Evolutionary conservation across 139 green algal genomes (phyloP).

Genomic region (Coelastrella sp.): DNA sequence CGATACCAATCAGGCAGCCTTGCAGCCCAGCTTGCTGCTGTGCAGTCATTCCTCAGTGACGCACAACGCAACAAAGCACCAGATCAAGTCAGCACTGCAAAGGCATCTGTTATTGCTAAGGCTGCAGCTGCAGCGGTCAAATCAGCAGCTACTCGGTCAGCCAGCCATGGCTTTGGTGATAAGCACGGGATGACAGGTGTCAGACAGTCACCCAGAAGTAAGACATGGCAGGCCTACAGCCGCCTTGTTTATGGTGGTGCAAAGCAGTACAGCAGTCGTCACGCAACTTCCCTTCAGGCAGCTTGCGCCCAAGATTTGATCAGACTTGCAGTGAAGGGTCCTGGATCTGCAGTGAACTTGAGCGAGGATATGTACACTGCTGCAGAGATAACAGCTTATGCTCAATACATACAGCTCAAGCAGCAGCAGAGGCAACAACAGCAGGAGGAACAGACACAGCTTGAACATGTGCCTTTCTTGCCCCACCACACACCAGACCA

Average conservation of each 20-base stretch:
- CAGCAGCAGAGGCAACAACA: background rate
- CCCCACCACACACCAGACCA: background rate
- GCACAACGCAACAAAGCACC: background rate
- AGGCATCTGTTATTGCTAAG: background rate
- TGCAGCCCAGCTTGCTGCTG: background rate
- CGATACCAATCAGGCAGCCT: background rate
- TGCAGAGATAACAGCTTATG: background rate
- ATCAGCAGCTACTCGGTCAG: background rate
- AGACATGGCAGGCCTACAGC: background rate
- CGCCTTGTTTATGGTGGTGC: background rate
- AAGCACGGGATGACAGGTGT: conserved; percentile 1
- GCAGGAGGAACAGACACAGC: too few relatives aligned
- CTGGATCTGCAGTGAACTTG: conserved; percentile 4
- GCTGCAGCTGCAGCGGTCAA: background rate
- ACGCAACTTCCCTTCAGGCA: background rate
- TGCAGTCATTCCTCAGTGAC: background rate
- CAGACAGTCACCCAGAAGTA: background rate
- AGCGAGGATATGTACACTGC: background rate
- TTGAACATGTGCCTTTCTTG: too few relatives aligned
- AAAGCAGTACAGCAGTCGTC: conserved; percentile 6
- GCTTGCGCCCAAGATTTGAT: conserved; percentile 14
- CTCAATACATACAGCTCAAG: background rate
- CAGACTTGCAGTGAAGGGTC: background rate
- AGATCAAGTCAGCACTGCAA: background rate
- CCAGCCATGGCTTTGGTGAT: background rate